Conservation (phyloP, 129 eudicot species). For the Silybum marianum region DNA sequence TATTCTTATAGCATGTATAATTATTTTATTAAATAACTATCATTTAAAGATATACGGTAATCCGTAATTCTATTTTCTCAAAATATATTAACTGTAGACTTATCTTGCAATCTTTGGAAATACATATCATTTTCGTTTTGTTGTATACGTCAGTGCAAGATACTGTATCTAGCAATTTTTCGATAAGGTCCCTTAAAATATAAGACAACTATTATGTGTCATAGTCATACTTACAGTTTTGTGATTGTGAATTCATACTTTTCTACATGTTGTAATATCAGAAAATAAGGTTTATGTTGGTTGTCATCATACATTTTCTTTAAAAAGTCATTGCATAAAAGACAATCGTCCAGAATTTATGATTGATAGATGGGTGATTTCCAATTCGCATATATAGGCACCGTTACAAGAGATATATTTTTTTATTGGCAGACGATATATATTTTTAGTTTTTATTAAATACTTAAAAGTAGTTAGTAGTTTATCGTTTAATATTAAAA, state of each 20-base stretch:
- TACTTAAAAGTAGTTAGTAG: neutral
- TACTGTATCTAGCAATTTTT: neutral
- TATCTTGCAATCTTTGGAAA: neutral
- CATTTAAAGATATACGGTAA: slow-evolving; percentile 48
- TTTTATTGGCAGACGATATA: neutral
- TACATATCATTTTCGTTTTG: neutral
- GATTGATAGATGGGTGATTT: neutral
- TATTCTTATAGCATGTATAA: too few species aligned
- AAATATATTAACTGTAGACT: slow-evolving; percentile 57
- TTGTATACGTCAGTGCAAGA: neutral
- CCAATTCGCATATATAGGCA: neutral
- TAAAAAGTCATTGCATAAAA: too few species aligned
- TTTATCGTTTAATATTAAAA: neutral
- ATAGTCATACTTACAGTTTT: neutral
- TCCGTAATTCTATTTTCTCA: too few species aligned
- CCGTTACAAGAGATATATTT: neutral
- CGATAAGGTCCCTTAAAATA: neutral
- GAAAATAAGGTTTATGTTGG: neutral
- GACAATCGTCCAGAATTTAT: neutral
- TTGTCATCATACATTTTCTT: too few species aligned
- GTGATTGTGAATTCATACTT: too few species aligned
- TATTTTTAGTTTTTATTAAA: neutral
- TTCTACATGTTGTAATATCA: too few species aligned
- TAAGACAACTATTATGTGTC: neutral
- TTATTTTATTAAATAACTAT: too few species aligned